Conservation (phyloP, 768 basidiomycete species). For the Phylloporus sp. region DNA sequence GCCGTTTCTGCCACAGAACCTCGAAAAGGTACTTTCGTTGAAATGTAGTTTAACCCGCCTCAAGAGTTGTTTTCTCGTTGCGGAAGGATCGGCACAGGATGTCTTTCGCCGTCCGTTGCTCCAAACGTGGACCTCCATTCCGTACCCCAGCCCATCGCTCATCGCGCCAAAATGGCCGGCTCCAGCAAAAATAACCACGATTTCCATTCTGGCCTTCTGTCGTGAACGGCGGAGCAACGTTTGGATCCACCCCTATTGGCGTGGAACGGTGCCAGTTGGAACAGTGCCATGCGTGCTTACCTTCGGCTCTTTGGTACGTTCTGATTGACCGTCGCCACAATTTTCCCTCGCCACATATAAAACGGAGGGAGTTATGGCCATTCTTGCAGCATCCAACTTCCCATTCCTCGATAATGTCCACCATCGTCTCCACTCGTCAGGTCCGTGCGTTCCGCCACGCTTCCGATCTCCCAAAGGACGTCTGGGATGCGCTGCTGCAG, state of each 20-base stretch:
- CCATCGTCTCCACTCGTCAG: neutral
- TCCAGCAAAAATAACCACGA: neutral
- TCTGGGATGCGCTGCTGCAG: slow-evolving; percentile 28
- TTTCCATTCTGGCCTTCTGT: neutral
- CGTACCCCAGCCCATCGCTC: neutral
- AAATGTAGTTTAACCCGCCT: neutral
- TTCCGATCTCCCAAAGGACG: slow-evolving; percentile 16
- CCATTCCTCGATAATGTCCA: slow-evolving; percentile 15
- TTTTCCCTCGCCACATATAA: slow-evolving; percentile 10
- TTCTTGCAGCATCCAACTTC: slow-evolving; percentile 13
- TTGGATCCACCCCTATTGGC: neutral
- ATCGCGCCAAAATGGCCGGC: neutral
- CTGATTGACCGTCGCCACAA: neutral
- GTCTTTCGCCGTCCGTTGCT: neutral
- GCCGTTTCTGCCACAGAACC: neutral
- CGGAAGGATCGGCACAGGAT: neutral
- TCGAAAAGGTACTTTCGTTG: neutral
- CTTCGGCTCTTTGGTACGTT: neutral
- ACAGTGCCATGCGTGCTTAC: neutral
- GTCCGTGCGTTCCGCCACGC: slow-evolving; percentile 3
- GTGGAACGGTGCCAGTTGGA: neutral
- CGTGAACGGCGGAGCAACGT: slow-evolving; percentile 1
- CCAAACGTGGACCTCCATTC: neutral
- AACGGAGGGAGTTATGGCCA: neutral
- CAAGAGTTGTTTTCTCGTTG: neutral